These are phyloP conservation scores for Aspergillus transmontanensis DNA, from an alignment of 2,329 filamentous ascomycete species.

Conservation along the genomic window DNA sequence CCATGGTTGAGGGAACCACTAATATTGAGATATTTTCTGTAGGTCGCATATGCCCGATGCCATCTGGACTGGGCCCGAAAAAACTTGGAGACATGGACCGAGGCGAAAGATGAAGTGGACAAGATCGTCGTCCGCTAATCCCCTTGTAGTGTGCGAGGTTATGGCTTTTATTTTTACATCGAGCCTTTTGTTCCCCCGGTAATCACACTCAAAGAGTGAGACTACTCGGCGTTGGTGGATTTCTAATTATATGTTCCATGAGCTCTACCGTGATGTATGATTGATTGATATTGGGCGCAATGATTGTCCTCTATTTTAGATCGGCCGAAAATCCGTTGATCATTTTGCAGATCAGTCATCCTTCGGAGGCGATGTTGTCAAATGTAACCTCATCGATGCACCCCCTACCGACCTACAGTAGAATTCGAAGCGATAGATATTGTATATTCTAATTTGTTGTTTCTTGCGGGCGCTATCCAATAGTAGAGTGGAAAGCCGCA, in stretches of 20 bases:
- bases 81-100: slow-evolving; percentile 89
- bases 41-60: slow-evolving; percentile 90
- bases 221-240: slow-evolving; percentile 8
- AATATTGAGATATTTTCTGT: slow-evolving; percentile 4
- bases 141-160: not conserved
- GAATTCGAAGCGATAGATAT: not conserved
- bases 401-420: not conserved
- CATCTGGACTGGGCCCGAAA: slow-evolving; percentile 95
- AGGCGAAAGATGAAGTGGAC: slow-evolving; percentile 81
- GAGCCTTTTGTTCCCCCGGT: not conserved
- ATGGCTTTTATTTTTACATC: not conserved
- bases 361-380: not conserved
- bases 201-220: not conserved
- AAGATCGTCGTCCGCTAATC: slow-evolving; percentile 67
- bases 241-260: slow-evolving; percentile 3
- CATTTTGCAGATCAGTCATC: not conserved
- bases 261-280: not conserved
- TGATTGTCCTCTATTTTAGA: not conserved
- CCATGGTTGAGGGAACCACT: slow-evolving; percentile 12
- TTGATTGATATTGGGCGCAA: not conserved
- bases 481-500: not conserved
- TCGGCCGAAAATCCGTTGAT: slow-evolving; percentile 1
- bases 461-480: too few species aligned
- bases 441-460: not conserved
- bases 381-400: not conserved